Evolutionary conservation across 106 monocot genomes (phyloP), one percentile per base, ranked within the genome.

Genomic region (Hemerocallis citrina): DNA sequence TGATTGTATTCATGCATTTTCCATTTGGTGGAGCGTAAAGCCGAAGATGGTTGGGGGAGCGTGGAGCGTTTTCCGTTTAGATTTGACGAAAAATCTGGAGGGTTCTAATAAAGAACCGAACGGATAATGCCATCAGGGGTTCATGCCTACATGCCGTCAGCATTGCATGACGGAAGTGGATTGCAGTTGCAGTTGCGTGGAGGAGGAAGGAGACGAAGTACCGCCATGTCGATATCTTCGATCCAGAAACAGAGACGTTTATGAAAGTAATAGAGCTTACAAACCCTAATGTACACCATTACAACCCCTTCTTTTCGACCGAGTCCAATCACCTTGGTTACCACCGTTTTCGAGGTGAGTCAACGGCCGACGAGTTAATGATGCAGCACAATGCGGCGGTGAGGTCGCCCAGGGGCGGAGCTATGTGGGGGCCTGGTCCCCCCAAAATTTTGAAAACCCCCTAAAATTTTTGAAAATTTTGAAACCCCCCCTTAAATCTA

Each of bases 1-100:
- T 79, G 27, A 73, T 74, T 0, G 20, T 83, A 25, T 92, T 72
- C 77, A 86, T 92, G 64, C 86, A 92, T 67, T 65, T 75, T 8
- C n/a, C n/a, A n/a, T n/a, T n/a, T n/a, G n/a, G n/a, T n/a, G n/a
- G n/a, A n/a, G n/a, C n/a, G n/a, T n/a, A 64, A 52, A 15, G 71
- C 82, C 1, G 86, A 80, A 5, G 92, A 92, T 40, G 86, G 83
- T 1, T 86, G 92, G 92, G n/a, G n/a, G n/a, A n/a, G n/a, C n/a
- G n/a, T 92, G 92, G 92, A 92, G 92, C 72, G 33, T 92, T 21
- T 92, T 44, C 77, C 60, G 66, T 0, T 44, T 49, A 15, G 81
- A 79, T 31, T 11, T 91, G 7, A 19, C 61, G 3, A 50, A 34
- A 8, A 60, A 64, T 27, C 34, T 42, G 55, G 38, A 2, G 4